Base-by-base conservation (phyloP, 2,329 filamentous ascomycete genomes). In the Pseudogymnoascus sp. region DNA sequence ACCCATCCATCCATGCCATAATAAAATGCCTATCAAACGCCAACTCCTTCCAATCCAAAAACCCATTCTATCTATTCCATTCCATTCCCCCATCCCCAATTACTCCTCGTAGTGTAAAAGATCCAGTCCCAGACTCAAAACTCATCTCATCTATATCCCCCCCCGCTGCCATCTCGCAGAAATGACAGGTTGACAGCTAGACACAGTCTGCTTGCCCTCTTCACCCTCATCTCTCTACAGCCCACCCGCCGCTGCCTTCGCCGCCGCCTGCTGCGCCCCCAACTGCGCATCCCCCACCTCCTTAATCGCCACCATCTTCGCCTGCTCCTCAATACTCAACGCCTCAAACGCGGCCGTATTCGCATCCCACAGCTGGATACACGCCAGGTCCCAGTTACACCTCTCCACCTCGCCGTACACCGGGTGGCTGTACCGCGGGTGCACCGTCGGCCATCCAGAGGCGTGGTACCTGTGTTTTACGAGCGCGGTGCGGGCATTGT, bases 391-490 rank as follows among this genome's bases (percentile, higher is more conserved):
- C 87, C 87, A 90, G 69, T 90, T 90, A 73, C 87, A 90, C 66
- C 80, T 78, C 71, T 90, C 87, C 0, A 90, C 86, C 72, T 88
- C 84, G 5, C 85, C 87, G 68, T 86, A 89, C 61, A 85, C 82
- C 1, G 86, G 86, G 70, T 90, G 87, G 55, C 78, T 85, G 74
- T 81, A 88, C 31, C 87, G 79, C 1, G 84, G 86, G 70, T 90
- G 87, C 2, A 78, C 78, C 60, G 80, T 82, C 2, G 87, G 88
- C 88, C 88, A 90, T 63, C 84, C 82, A 1, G 86, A 90, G 0
- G 88, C 88, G 71, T 90, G 88, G 69, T 89, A 91, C 72, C 90
- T 86, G 70, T 91, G 88, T 72, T 86, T 88, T 25, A 90, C 86
- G 1, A 90, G 77, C 1, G 88, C 87, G 17, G 80, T 80, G 59